Conservation (phyloP, 495 filamentous ascomycete species). For the Tuber magnatum region DNA sequence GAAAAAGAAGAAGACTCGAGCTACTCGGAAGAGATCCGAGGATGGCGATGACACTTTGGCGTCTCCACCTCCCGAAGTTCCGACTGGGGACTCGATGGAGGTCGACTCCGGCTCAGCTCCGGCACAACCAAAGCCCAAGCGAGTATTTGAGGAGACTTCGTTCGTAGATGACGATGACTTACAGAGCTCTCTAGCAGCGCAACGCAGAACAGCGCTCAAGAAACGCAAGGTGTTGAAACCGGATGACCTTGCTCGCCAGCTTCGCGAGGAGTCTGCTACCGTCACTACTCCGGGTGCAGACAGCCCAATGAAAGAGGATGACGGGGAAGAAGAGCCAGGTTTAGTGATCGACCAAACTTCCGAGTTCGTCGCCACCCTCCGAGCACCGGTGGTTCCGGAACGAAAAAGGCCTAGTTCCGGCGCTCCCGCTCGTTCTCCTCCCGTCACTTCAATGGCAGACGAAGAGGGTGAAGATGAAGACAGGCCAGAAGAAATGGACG, state of each 20-base stretch:
- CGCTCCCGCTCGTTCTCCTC: conserved; percentile 31
- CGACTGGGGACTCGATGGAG: conserved; percentile 61
- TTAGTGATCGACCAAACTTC: conserved; percentile 90
- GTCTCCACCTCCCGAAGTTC: conserved; percentile 40
- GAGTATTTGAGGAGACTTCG: conserved; percentile 56
- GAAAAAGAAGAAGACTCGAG: conserved; percentile 82
- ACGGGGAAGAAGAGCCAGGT: conserved; percentile 57
- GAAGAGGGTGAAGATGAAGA: conserved; percentile 44
- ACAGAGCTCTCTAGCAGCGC: conserved; percentile 71
- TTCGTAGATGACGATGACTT: conserved; percentile 91
- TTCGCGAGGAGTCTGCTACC: conserved; percentile 65
- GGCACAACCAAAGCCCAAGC: conserved; percentile 51
- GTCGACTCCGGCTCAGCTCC: conserved; percentile 53
- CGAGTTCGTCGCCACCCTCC: conserved; percentile 83
- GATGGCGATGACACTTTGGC: conserved; percentile 70
- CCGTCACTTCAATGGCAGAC: conserved; percentile 39
- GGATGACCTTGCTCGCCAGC: conserved; percentile 74
- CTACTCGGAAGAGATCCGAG: conserved; percentile 57
- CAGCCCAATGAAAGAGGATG: conserved; percentile 42
- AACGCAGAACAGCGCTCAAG: conserved; percentile 74
- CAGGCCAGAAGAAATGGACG: conserved; percentile 49
- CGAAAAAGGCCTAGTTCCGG: conserved; percentile 45
- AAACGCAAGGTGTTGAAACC: conserved; percentile 77
- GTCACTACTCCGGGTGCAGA: conserved; percentile 39
- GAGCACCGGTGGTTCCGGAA: conserved; percentile 61